Evolutionary conservation across 257 asterid species (phyloP), one percentile per base, ranked within the genome.

Genomic region (Catharanthus roseus): DNA sequence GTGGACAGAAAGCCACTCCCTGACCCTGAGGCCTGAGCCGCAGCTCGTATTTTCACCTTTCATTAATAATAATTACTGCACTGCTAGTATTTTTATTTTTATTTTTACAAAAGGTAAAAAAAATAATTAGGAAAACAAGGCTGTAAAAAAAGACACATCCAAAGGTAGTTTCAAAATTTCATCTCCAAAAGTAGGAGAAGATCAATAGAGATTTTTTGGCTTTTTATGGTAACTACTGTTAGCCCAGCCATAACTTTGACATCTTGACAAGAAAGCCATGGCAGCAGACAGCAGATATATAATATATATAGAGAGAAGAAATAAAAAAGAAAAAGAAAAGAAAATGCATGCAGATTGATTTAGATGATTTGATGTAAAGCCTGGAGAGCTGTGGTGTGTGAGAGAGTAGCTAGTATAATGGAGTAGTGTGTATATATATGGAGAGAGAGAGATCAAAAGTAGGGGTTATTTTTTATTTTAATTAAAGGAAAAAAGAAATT

Each of bases 331-430:
- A 47, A 21, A 65, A 21, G 39, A 49, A 10, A 10, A 23, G 11
- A 56, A 28, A 1, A 64, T 31, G 79, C 76, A 77, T 70, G 75
- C 81, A 80, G 79, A 79, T 77, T 80, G 79, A 79, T 69, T 70
- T 3, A 65, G 75, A 79, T 85, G 89, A 87, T 86, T 89, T 83
- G 90, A 86, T 83, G 85, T 83, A 83, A 86, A 86, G 85, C 68
- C 83, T 83, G 88, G 63, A 47, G 24, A 4, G 11, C 10, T 3
- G 47, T 42, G 31, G 50, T n/a, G n/a, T n/a, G n/a, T n/a, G n/a
- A n/a, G n/a, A n/a, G n/a, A n/a, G n/a, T n/a, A n/a, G n/a, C n/a
- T n/a, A n/a, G n/a, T n/a, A n/a, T n/a, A n/a, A n/a, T n/a, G n/a
- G n/a, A n/a, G n/a, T n/a, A n/a, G n/a, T n/a, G n/a, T n/a, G n/a